Conservation (phyloP, 371 early-diverging fungal species). For the Capillidium heterosporum region DNA sequence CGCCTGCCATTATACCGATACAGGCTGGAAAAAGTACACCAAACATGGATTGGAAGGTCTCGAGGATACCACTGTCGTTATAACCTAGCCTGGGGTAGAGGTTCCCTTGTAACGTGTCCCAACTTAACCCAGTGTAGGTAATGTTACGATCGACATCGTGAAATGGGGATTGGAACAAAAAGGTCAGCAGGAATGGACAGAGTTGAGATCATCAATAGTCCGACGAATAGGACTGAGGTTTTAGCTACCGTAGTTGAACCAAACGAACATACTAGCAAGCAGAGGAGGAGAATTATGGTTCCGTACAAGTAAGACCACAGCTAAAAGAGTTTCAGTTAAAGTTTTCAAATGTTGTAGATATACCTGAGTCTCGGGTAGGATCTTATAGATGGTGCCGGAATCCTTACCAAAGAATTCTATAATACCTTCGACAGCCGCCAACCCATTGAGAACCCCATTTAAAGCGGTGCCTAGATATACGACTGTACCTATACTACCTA, state of each 20-base stretch:
- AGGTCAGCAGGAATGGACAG: constrained; percentile 26
- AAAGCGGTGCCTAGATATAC: constrained; percentile 39
- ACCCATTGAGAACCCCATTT: constrained; percentile 32
- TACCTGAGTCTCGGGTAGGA: constrained; percentile 28
- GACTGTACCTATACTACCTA: constrained; percentile 34
- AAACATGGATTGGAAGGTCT: constrained; percentile 24
- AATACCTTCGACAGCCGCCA: constrained; percentile 39
- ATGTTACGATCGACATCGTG: constrained; percentile 19
- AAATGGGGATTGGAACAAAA: constrained; percentile 24
- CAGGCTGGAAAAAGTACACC: constrained; percentile 43
- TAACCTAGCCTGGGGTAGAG: constrained; percentile 26
- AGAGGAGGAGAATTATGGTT: neutral
- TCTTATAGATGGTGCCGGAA: constrained; percentile 19
- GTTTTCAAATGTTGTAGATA: neutral
- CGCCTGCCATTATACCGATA: constrained; percentile 40
- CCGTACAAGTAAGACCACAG: constrained; percentile 1
- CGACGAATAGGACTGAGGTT: constrained; percentile 8
- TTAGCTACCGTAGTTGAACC: neutral
- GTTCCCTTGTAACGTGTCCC: constrained; percentile 27
- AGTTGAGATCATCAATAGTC: constrained; percentile 24
- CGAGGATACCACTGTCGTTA: constrained; percentile 15
- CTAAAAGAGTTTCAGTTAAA: neutral
- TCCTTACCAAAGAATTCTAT: constrained; percentile 26
- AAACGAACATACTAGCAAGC: neutral
- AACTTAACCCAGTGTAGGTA: constrained; percentile 26